phyloP scores from a whole-genome alignment of 768 basidiomycete species.

The Mycena floridula region DNA sequence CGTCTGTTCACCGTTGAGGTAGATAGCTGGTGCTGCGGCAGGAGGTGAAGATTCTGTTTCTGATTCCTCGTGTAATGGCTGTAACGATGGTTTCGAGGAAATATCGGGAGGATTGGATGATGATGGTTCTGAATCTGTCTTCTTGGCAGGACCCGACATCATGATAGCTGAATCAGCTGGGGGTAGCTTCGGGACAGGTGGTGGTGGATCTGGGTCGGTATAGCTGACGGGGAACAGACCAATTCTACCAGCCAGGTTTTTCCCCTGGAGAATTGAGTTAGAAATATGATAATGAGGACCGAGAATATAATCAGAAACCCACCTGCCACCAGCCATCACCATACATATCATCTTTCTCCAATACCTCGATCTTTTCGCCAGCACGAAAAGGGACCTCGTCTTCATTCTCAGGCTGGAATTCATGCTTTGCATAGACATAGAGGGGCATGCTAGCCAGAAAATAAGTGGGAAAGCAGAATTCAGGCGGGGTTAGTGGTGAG shows the following conservation, averaged over 20 bases:
- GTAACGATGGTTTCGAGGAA: slow-evolving; percentile 28
- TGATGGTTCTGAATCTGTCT: no score
- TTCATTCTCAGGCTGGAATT: slow-evolving; percentile 87
- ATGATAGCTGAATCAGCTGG: slow-evolving; percentile 5
- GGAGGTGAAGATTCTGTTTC: slow-evolving; percentile 29
- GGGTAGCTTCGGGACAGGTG: slow-evolving; percentile 14
- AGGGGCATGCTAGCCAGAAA: slow-evolving; percentile 63
- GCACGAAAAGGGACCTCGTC: slow-evolving; percentile 86
- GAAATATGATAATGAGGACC: background rate
- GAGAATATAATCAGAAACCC: slow-evolving; percentile 12
- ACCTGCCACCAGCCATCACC: slow-evolving; percentile 94
- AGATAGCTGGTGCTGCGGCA: slow-evolving; percentile 22
- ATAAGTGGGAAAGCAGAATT: no score
- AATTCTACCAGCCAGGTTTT: slow-evolving; percentile 72
- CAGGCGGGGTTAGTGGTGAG: no score
- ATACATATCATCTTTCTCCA: slow-evolving; percentile 92
- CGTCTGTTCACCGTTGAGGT: slow-evolving; percentile 16
- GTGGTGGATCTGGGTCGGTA: slow-evolving; percentile 56
- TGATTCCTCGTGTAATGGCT: slow-evolving; percentile 42
- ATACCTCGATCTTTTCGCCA: slow-evolving; percentile 82
- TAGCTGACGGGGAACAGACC: slow-evolving; percentile 92
- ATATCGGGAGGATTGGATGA: no score
- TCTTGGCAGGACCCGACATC: no score
- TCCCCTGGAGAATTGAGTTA: slow-evolving; percentile 68
- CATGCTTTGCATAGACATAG: slow-evolving; percentile 84